Evolutionary conservation across 1,284 basidiomycete genomes (phyloP).

Genomic region (Puccinia polysora): DNA sequence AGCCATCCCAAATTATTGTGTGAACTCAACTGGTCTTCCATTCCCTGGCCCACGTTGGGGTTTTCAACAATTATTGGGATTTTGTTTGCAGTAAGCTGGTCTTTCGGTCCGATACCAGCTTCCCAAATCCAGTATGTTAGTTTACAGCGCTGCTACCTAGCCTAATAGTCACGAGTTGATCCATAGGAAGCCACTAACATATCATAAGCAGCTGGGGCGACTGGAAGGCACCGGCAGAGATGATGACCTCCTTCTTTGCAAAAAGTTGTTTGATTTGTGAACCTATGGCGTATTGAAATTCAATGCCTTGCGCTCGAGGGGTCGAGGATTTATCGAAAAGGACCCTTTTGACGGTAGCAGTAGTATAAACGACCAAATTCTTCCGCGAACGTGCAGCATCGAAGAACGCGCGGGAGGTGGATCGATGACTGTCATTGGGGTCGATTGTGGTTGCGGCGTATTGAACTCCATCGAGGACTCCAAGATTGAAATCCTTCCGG

Average conservation of each 20-base stretch:
- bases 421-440: constrained; percentile 13
- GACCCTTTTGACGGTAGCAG: constrained; percentile 12
- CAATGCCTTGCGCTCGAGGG: constrained; percentile 21
- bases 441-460: constrained; percentile 32
- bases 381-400: not conserved
- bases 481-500: constrained; percentile 27
- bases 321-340: constrained; percentile 22
- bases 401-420: constrained; percentile 14
- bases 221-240: constrained; percentile 50
- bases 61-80: constrained; percentile 25
- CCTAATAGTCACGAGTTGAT: no score
- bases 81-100: constrained; percentile 23
- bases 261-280: not conserved
- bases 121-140: not conserved
- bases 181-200: constrained; percentile 8
- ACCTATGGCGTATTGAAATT: constrained; percentile 4
- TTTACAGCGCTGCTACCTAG: no score
- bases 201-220: constrained; percentile 50
- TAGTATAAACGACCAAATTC: constrained; percentile 26
- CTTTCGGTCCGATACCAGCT: constrained; percentile 30
- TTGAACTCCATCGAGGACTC: constrained; percentile 22
- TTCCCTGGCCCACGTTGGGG: constrained; percentile 27
- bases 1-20: not conserved
- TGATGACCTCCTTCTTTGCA: constrained; percentile 49
- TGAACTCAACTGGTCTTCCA: constrained; percentile 30